A percentile compares a stretch with the other conserved stretches of the same genome.
Conservation (phyloP, 192 early-diverging fungal species). For the Coemansia pectinata region DNA sequence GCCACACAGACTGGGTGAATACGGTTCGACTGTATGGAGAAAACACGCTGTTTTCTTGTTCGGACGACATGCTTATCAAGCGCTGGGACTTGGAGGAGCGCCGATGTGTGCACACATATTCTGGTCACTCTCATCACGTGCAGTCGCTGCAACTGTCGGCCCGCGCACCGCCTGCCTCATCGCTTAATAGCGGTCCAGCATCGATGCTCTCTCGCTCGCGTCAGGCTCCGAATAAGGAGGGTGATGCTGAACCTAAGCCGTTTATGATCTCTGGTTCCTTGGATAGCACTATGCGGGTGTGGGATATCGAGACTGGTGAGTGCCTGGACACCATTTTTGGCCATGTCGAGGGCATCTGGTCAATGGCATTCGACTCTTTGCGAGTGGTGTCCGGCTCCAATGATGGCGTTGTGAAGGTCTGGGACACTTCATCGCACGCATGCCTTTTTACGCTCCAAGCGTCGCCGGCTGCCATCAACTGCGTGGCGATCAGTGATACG, state of each 20-base stretch:
- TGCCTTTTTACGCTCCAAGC: slow-evolving; percentile 67
- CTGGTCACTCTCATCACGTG: slow-evolving; percentile 75
- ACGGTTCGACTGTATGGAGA: slow-evolving; percentile 76
- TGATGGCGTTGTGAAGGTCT: slow-evolving; percentile 73
- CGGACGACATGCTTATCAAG: slow-evolving; percentile 85
- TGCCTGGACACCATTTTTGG: slow-evolving; percentile 78
- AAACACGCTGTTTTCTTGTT: slow-evolving; percentile 73
- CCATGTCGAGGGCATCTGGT: slow-evolving; percentile 79
- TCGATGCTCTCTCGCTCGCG: background rate
- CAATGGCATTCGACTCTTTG: slow-evolving; percentile 77
- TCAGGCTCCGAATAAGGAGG: background rate
- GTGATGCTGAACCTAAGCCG: slow-evolving; percentile 27
- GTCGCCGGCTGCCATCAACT: slow-evolving; percentile 73
- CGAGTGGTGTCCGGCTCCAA: slow-evolving; percentile 68
- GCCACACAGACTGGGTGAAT: slow-evolving; percentile 93
- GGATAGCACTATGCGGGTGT: slow-evolving; percentile 89
- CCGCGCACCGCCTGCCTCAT: slow-evolving; percentile 18
- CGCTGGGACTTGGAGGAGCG: slow-evolving; percentile 81
- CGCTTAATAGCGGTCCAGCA: background rate
- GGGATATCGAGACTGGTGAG: slow-evolving; percentile 81
- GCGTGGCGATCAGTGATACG: slow-evolving; percentile 83
- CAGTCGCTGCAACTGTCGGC: slow-evolving; percentile 59
- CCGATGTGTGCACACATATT: slow-evolving; percentile 65
- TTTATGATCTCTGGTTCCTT: slow-evolving; percentile 79
- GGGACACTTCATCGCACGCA: slow-evolving; percentile 70